These are phyloP conservation scores for Yarrowia bubula DNA, from an alignment of 805 yeast species.

Conservation along the genomic window DNA sequence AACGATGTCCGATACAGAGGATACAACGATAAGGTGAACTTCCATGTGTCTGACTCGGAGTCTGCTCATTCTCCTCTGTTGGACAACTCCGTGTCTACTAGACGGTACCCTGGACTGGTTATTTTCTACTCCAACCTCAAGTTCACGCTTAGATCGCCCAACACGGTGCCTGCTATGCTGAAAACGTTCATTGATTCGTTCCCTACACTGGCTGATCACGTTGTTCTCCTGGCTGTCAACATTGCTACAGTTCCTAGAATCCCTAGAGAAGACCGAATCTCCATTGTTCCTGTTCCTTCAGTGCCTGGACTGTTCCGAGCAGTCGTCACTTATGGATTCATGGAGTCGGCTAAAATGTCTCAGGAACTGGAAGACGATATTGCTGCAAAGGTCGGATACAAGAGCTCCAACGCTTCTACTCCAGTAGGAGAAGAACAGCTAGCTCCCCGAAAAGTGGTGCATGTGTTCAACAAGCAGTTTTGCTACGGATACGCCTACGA, in stretches of 20 bases:
- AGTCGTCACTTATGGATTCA: constrained; percentile 6
- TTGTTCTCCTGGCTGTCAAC: constrained; percentile 4
- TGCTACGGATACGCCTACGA: constrained; percentile 14
- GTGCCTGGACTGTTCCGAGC: constrained; percentile 19
- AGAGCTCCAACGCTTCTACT: not conserved
- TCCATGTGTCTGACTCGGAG: not conserved
- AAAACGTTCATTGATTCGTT: constrained; percentile 23
- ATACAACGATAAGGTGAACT: not conserved
- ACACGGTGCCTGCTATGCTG: constrained; percentile 15
- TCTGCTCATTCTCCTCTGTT: not conserved
- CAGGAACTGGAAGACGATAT: constrained; percentile 20
- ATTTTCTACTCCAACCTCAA: constrained; percentile 23
- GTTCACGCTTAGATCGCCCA: constrained; percentile 19
- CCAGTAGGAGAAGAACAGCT: not conserved
- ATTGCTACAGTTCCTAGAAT: not conserved
- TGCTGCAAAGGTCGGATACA: constrained; percentile 7
- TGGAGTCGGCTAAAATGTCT: constrained; percentile 16
- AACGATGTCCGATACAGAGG: not conserved
- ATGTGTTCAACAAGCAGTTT: constrained; percentile 23
- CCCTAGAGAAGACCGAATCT: not conserved
- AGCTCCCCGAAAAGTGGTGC: constrained; percentile 8
- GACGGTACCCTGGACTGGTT: not conserved
- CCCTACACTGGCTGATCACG: constrained; percentile 12
- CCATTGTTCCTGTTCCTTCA: not conserved
- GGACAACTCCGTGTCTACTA: not conserved